phyloP scores from a whole-genome alignment of 2,329 filamentous ascomycete species.

The Aphanocladium album region DNA sequence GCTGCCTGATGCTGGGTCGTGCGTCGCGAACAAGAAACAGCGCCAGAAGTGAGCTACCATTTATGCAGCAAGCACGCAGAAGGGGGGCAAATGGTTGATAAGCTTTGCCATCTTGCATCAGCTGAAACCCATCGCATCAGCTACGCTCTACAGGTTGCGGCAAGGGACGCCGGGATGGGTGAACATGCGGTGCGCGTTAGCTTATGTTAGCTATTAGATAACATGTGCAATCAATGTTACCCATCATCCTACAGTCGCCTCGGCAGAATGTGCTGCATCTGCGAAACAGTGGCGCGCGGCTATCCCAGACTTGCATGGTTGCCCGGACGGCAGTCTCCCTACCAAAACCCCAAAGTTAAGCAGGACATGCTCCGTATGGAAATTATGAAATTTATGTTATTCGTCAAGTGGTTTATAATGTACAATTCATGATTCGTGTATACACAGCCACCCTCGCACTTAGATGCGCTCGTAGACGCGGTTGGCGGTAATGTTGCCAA shows the following conservation, averaged over 20 bases:
- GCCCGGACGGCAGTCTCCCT: background rate
- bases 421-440: constrained; percentile 8
- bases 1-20: background rate
- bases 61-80: too few species aligned
- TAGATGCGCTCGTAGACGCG: constrained; percentile 11
- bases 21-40: too few species aligned
- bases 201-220: too few species aligned
- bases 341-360: too few species aligned
- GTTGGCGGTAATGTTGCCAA: constrained; percentile 1
- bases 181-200: too few species aligned
- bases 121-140: too few species aligned
- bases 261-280: background rate
- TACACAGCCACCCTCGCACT: background rate
- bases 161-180: too few species aligned
- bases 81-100: too few species aligned
- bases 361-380: too few species aligned
- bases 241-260: background rate
- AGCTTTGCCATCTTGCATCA: too few species aligned
- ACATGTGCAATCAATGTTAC: background rate
- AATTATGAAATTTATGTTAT: background rate
- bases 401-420: background rate
- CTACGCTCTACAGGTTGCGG: too few species aligned
- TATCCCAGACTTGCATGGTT: background rate
- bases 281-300: background rate
- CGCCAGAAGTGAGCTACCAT: too few species aligned